Evolutionary conservation across 495 filamentous ascomycete species (phyloP).

Genomic region (Penicillium silybi): DNA sequence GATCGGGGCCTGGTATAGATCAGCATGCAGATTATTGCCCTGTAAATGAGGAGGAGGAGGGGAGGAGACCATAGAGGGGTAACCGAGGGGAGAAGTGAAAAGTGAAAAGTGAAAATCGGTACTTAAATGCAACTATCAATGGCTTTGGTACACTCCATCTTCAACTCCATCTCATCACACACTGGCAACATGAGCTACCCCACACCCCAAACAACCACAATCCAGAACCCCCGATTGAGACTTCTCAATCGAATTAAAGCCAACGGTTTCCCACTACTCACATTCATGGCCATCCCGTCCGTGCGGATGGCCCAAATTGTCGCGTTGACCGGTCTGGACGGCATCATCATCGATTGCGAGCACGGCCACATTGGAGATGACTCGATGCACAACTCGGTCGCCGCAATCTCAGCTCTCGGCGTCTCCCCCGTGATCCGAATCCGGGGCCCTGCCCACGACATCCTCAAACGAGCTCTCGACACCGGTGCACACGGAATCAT

Average conservation of each 20-base stretch:
- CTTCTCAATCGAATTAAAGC: conserved; percentile 33
- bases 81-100: neutral
- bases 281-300: conserved; percentile 38
- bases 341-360: conserved; percentile 29
- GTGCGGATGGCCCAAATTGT: conserved; percentile 36
- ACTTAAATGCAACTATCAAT: neutral
- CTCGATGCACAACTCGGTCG: conserved; percentile 80
- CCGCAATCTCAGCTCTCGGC: conserved; percentile 61
- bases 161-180: neutral
- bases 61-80: neutral
- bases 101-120: neutral
- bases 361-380: conserved; percentile 50
- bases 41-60: no score
- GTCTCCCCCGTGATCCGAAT: conserved; percentile 64
- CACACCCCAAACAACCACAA: conserved; percentile 30
- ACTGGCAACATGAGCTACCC: conserved; percentile 28
- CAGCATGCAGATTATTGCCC: neutral
- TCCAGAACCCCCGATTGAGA: conserved; percentile 32
- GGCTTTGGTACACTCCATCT: neutral
- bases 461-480: conserved; percentile 71
- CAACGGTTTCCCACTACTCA: conserved; percentile 32
- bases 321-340: conserved; percentile 35
- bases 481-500: conserved; percentile 61
- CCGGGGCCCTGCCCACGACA: conserved; percentile 62
- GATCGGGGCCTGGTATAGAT: neutral